Evolutionary conservation across 257 asterid species (phyloP), one percentile per base, ranked within the genome.

Genomic region (Echites panduratus): DNA sequence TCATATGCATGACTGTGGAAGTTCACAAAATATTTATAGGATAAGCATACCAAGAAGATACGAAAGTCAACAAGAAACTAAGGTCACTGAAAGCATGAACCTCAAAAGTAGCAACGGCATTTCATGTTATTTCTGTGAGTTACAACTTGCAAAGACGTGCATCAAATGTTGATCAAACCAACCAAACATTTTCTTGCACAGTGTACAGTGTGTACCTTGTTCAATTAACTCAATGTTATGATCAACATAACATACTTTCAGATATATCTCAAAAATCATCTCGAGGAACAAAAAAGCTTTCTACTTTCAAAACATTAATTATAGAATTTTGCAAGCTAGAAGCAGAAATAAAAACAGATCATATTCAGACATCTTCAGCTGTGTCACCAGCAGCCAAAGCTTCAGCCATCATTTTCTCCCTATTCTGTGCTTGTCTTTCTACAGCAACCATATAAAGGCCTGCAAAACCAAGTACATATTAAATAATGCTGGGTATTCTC

Each of bases 371-470:
- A 79, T 80, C 80, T 58, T 86, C 81, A 57, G 82, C 87, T 45
- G 70, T 70, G 20, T 83, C 83, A 63, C 82, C 79, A 68, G 85
- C 89, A 75, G 85, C 92, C 82, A 87, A 68, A 26, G 88, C 74
- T 79, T 80, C 89, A 17, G 91, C 89, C 88, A 87, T 85, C 91
- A 77, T 83, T 78, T 82, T 89, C 68, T 78, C 90, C 84, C 96
- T 82, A 78, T 94, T 91, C 79, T 91, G 87, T 69, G 77, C 45
- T 84, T 94, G 97, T 59, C 97, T 86, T 71, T 94, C 97, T 47
- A 85, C 97, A 32, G 85, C 87, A 52, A 91, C 98, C 97, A 94
- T 91, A 77, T 94, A 94, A 40, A 94, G 75, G 62, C 96, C 97
- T 88, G 82, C 14, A 74, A 63, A 78, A 76, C 69, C 11, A 49